Evolutionary conservation across 192 early-diverging fungal species (phyloP).

Genomic region (Rhizophagus clarus): DNA sequence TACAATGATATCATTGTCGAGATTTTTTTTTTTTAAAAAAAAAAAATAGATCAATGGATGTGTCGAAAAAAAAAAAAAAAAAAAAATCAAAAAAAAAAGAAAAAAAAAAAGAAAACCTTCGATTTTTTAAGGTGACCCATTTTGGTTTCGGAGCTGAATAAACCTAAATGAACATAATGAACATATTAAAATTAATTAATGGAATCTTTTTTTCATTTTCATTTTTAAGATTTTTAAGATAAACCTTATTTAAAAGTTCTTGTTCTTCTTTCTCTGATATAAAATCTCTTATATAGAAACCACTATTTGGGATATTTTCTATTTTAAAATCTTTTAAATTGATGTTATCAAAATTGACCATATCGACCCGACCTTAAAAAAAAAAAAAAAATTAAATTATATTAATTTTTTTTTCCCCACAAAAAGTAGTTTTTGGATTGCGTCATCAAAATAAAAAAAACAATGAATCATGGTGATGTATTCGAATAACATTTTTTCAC

Average conservation of each 20-base stretch:
- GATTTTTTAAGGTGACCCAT: slow-evolving; percentile 52
- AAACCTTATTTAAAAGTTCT: slow-evolving; percentile 39
- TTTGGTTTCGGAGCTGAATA: slow-evolving; percentile 48
- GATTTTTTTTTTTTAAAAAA: too few relatives aligned
- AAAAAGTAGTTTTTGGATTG: too few relatives aligned
- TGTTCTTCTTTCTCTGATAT: slow-evolving; percentile 42
- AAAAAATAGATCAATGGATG: not conserved
- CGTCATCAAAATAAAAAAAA: too few relatives aligned
- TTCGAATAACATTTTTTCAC: too few relatives aligned
- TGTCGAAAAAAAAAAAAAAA: not conserved
- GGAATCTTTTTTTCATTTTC: too few relatives aligned
- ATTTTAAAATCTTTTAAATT: slow-evolving; percentile 20
- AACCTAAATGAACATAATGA: slow-evolving; percentile 32
- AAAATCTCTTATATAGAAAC: slow-evolving; percentile 47
- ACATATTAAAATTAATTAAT: too few relatives aligned
- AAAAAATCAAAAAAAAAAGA: not conserved
- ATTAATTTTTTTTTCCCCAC: not conserved
- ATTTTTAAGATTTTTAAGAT: not conserved
- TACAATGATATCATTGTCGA: slow-evolving; percentile 9
- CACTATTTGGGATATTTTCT: slow-evolving; percentile 33
- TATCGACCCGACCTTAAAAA: not conserved
- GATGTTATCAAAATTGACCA: not conserved
- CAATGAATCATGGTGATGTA: too few relatives aligned
- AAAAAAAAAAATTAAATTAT: too few relatives aligned
- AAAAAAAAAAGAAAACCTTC: slow-evolving; percentile 36